Evolutionary conservation across 768 basidiomycete genomes (phyloP).

Genomic region (Agaricus blazei): DNA sequence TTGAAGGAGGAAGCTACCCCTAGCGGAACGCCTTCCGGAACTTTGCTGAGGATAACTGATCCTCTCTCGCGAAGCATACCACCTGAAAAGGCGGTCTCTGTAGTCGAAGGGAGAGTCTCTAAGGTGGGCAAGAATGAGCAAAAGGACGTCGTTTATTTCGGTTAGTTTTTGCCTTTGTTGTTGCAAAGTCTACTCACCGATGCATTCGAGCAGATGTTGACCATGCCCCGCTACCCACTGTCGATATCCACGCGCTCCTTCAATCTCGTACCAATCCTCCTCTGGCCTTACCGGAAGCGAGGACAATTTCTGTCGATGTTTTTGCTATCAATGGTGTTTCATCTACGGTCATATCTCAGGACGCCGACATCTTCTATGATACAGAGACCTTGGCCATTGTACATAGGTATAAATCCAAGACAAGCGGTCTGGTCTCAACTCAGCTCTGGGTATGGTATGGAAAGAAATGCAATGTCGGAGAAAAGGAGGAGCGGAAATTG

Average conservation of each 20-base stretch:
- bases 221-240: conserved; percentile 35
- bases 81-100: background rate
- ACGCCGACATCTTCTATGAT: conserved; percentile 64
- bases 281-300: conserved; percentile 27
- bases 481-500: conserved; percentile 61
- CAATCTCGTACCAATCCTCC: conserved; percentile 17
- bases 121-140: background rate
- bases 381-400: conserved; percentile 65
- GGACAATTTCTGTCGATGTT: conserved; percentile 72
- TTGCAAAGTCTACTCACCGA: background rate
- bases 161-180: background rate
- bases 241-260: conserved; percentile 47
- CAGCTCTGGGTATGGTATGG: conserved; percentile 79
- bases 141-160: conserved; percentile 1
- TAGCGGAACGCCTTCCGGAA: conserved; percentile 45
- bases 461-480: conserved; percentile 42
- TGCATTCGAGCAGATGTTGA: conserved; percentile 21
- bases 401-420: conserved; percentile 60
- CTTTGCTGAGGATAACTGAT: conserved; percentile 33
- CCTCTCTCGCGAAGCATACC: background rate
- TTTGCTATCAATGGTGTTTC: conserved; percentile 51
- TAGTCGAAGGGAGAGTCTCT: background rate
- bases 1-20: conserved; percentile 67
- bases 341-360: conserved; percentile 38
- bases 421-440: conserved; percentile 62